Base-by-base conservation (phyloP, 306 rosid genomes). In the Astragalus glycyphyllos region DNA sequence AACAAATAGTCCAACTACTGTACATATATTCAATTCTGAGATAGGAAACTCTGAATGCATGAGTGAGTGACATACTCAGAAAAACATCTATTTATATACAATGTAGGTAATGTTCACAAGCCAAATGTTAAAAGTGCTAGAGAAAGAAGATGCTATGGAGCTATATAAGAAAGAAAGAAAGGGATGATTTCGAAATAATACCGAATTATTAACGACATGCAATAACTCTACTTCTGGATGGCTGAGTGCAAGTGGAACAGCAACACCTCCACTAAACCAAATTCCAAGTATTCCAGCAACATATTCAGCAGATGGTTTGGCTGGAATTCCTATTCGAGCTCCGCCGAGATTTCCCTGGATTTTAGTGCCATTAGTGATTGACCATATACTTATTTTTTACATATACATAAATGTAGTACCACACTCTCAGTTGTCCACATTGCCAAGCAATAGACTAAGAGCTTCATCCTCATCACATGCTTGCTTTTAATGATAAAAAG, bases 261-360 rank as follows among this genome's bases (percentile, higher is more conserved):
- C 94, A 83, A 93, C 92, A 64, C 98, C 98, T 20, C 97, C 96
- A 79, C 96, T 84, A 37, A 93, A 72, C 97, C 98, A 93, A 56
- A 93, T 90, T 76, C 97, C 98, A 31, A 93, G 86, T 59, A 93
- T 48, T 81, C 87, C 90, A 26, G 97, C 96, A 46, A 90, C 92
- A 81, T 88, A 93, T 75, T 90, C 98, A 62, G 95, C 98, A 8
- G 96, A 88, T 26, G 98, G 98, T 74, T 93, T 88, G 45, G 98
- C 98, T 71, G 88, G 80, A 72, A 93, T 90, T 75, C 98, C 98
- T 79, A 93, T 47, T 67, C 92, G 88, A 81, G 96, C 90, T 73
- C 97, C 97, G 64, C 82, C 86, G 61, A 90, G 85, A 80, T 81
- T 72, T 70, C 83, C 89, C 81, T 78, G 85, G 50, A 70, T 80